A percentile compares a stretch with the other conserved stretches of the same genome.
These are phyloP conservation scores for Friedmanniomyces simplex DNA, from an alignment of 495 filamentous ascomycete genomes.

Conservation along the genomic window DNA sequence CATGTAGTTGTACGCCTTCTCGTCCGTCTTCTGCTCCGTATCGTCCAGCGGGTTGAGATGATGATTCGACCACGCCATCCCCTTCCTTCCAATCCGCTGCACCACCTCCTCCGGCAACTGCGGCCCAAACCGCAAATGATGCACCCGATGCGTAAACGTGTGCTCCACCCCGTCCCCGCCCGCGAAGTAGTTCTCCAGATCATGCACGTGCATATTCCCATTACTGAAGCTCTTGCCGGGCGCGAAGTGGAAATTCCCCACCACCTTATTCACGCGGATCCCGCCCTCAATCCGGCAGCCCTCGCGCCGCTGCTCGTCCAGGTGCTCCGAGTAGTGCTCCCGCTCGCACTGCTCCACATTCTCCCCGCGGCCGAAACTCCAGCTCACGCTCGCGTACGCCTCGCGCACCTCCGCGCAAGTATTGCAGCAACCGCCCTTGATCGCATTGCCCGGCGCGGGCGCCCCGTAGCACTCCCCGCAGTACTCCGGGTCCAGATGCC, in stretches of 20 bases:
- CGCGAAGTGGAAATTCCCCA: slow-evolving; percentile 98
- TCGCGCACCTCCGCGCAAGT: slow-evolving; percentile 95
- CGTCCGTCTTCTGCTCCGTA: slow-evolving; percentile 63
- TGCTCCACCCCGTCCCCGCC: slow-evolving; percentile 42
- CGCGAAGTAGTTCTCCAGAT: slow-evolving; percentile 82
- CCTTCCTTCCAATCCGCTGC: slow-evolving; percentile 45
- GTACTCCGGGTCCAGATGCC: slow-evolving; percentile 82
- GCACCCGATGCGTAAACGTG: slow-evolving; percentile 83
- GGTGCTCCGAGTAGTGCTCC: slow-evolving; percentile 80
- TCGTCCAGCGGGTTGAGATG: slow-evolving; percentile 87
- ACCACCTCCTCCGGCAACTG: slow-evolving; percentile 71
- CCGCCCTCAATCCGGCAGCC: slow-evolving; percentile 92
- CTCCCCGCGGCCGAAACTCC: slow-evolving; percentile 88
- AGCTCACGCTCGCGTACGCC: slow-evolving; percentile 76
- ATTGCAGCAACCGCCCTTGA: slow-evolving; percentile 80
- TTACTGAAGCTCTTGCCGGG: slow-evolving; percentile 89
- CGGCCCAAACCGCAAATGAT: slow-evolving; percentile 85
- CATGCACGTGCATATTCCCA: slow-evolving; percentile 93
- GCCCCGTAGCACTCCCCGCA: slow-evolving; percentile 93
- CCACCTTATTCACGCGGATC: slow-evolving; percentile 91
- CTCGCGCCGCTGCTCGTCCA: slow-evolving; percentile 78
- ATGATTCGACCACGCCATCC: slow-evolving; percentile 70
- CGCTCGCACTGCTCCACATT: slow-evolving; percentile 91
- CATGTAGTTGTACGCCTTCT: slow-evolving; percentile 90
- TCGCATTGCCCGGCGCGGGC: slow-evolving; percentile 52